Conservation (phyloP, 306 rosid genomes). For the Trifolium subterraneum region DNA sequence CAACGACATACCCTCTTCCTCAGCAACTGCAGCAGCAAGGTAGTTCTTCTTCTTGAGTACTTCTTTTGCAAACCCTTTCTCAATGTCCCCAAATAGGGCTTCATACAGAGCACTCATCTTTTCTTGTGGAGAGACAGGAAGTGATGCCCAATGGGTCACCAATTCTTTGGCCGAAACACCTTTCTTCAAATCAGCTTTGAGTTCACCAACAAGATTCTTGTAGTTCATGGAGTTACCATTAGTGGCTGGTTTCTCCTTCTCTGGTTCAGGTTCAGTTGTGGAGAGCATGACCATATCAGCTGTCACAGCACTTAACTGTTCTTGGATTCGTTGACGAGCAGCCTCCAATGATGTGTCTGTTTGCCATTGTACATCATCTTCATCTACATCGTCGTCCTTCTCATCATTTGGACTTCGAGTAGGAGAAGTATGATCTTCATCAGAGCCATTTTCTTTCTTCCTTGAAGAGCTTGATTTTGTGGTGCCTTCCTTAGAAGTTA, state of each 20-base stretch:
- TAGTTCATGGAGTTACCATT: slow-evolving; percentile 43
- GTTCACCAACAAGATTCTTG: slow-evolving; percentile 46
- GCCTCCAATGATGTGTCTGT: slow-evolving; percentile 71
- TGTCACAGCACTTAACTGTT: slow-evolving; percentile 66
- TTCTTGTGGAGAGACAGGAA: slow-evolving; percentile 54
- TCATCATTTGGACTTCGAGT: slow-evolving; percentile 54
- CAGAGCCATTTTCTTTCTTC: slow-evolving; percentile 62
- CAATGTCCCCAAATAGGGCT: slow-evolving; percentile 50
- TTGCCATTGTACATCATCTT: slow-evolving; percentile 61
- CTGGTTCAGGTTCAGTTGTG: slow-evolving; percentile 55
- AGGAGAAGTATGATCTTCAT: slow-evolving; percentile 61
- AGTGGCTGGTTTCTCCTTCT: slow-evolving; percentile 40
- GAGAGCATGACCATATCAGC: slow-evolving; percentile 78
- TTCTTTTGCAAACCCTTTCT: slow-evolving; percentile 62
- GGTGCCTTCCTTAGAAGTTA: slow-evolving; percentile 49
- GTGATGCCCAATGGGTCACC: slow-evolving; percentile 40
- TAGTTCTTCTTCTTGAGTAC: slow-evolving; percentile 50
- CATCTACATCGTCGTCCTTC: slow-evolving; percentile 43
- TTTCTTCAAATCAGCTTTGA: slow-evolving; percentile 51
- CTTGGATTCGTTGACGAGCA: slow-evolving; percentile 63
- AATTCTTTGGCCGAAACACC: slow-evolving; percentile 49
- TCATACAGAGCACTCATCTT: slow-evolving; percentile 57
- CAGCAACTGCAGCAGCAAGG: slow-evolving; percentile 54
- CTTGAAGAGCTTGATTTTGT: slow-evolving; percentile 53
- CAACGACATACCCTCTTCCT: slow-evolving; percentile 52